Percentiles rank a stretch among this genome's conserved stretches.
phyloP scores from a whole-genome alignment of 768 basidiomycete species.

The Leccinum subtestaceum region DNA sequence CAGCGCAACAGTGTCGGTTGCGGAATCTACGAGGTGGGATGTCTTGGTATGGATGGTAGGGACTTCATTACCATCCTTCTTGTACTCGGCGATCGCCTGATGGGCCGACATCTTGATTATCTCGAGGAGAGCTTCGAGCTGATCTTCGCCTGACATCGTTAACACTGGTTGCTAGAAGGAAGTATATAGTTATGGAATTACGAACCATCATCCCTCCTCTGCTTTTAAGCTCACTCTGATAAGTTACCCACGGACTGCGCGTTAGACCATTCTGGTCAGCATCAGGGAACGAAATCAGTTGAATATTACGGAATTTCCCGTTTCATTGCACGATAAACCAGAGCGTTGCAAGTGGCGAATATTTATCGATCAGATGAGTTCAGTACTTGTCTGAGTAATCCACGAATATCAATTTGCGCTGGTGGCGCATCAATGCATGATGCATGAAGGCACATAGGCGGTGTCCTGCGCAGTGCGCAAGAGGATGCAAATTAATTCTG shows the following conservation, averaged over 20 bases:
- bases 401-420: no score
- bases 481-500: no score
- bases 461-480: no score
- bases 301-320: not conserved
- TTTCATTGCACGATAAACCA: not conserved
- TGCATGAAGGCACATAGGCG: no score
- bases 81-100: not conserved
- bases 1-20: not conserved
- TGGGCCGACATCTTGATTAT: not conserved
- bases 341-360: not conserved
- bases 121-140: not conserved
- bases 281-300: not conserved
- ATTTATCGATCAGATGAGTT: no score
- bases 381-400: no score
- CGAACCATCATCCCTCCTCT: not conserved
- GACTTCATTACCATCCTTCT: not conserved
- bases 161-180: not conserved
- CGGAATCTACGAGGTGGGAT: not conserved
- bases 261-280: not conserved
- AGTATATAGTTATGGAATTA: not conserved
- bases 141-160: not conserved
- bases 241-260: not conserved
- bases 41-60: not conserved
- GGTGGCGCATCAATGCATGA: no score
- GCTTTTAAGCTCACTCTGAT: not conserved